Conservation (phyloP, 257 asterid species). For the Solanum chilense region DNA sequence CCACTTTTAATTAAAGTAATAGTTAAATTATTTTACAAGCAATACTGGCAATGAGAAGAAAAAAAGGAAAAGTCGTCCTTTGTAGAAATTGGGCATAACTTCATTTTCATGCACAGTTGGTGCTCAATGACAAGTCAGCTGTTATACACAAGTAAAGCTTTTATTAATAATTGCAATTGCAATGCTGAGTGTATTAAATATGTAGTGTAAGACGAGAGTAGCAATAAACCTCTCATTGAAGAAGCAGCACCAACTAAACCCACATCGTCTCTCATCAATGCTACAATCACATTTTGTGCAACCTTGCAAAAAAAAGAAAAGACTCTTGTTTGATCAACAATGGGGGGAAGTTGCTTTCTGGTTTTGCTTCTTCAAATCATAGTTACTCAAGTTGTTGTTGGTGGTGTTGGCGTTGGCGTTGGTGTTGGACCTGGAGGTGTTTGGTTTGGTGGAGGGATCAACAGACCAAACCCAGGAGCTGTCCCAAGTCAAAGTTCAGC, state of each 20-base stretch:
- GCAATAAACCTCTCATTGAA: background rate
- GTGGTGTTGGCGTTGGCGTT: constrained; percentile 14
- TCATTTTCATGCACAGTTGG: background rate
- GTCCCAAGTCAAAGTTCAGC: constrained; percentile 16
- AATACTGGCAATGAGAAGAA: background rate
- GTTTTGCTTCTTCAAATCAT: constrained; percentile 21
- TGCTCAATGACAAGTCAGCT: background rate
- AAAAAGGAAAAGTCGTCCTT: background rate
- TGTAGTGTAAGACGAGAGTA: background rate
- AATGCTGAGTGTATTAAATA: background rate
- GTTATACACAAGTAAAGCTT: background rate
- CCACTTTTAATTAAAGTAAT: background rate
- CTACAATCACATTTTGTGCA: constrained; percentile 32
- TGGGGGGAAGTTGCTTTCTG: constrained; percentile 13
- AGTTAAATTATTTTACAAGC: background rate
- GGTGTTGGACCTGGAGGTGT: constrained; percentile 1
- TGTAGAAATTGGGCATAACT: background rate
- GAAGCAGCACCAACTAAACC: background rate
- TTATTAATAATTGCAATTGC: background rate
- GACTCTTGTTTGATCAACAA: constrained; percentile 7
- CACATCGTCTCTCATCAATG: constrained; percentile 38
- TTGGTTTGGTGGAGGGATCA: constrained; percentile 13
- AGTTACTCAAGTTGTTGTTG: constrained; percentile 27
- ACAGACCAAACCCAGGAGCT: constrained; percentile 13
- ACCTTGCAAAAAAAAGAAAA: constrained; percentile 11